Evolutionary conservation across 495 filamentous ascomycete species (phyloP), one percentile per base, ranked within the genome.

Genomic region (Penicillium alfredii): DNA sequence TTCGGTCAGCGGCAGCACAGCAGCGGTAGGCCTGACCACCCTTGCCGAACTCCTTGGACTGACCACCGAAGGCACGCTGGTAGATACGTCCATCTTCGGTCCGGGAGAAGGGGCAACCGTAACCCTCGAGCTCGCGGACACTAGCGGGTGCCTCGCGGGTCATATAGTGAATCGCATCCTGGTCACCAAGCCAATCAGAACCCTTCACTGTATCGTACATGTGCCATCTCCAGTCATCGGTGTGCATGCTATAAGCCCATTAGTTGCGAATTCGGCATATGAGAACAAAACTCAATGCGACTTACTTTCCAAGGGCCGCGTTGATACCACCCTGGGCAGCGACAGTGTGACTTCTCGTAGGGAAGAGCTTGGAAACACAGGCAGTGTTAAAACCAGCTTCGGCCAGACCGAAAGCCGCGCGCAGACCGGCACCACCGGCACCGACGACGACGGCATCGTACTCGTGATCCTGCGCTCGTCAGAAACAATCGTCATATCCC

Each of bases 161-260:
- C 90, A 97, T 97, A 71, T 97, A 97, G 66, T 97, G 90, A 58
- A 97, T 97, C 33, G 90, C 90, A 67, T 97, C 90, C 70, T 97
- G 90, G 68, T 97, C 90, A 61, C 90, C 90, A 20, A 97, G 77
- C 90, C 90, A 97, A 74, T 97, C 90, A 36, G 86, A 93, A 52
- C 90, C 90, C 73, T 97, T 97, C 44, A 97, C 90, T 30, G 90
- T 97, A 66, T 97, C 90, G 73, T 96, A 97, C 90, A 96, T 96
- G 72, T 97, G 90, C 90, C 90, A 96, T 65, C 90, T 81, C 90
- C 90, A 97, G 72, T 97, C 90, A 63, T 97, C 90, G 58, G 78
- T 66, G 63, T 83, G 80, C 80, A 86, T 85, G 62, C 74, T 79
- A 47, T 41, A 51, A 25, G 9, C n/a, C 28, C 26, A 26, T 56